These are phyloP conservation scores for Saturnispora halmiae DNA, from an alignment of 805 yeast species.

Conservation along the genomic window DNA sequence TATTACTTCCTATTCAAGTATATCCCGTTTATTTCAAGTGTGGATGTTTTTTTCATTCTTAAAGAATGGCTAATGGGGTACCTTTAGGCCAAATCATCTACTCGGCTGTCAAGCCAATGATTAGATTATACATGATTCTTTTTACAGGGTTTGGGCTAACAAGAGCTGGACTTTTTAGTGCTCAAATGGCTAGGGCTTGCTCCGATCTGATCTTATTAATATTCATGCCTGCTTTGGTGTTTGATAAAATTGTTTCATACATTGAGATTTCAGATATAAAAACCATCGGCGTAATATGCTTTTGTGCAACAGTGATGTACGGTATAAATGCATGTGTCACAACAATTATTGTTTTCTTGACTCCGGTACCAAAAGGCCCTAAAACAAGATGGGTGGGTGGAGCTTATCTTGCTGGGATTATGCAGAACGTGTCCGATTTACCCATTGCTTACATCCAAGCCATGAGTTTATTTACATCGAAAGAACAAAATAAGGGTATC, in stretches of 20 bases:
- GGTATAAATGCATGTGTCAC: slow-evolving; percentile 43
- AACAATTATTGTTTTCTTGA: slow-evolving; percentile 22
- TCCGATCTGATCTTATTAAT: slow-evolving; percentile 55
- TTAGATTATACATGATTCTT: slow-evolving; percentile 65
- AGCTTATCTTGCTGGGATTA: slow-evolving; percentile 55
- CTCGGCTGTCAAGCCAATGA: slow-evolving; percentile 64
- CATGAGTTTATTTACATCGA: slow-evolving; percentile 34
- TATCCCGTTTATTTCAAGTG: too few relatives aligned
- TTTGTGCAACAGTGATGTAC: slow-evolving; percentile 44
- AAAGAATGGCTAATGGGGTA: slow-evolving; percentile 9
- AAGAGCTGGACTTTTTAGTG: slow-evolving; percentile 46
- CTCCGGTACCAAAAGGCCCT: slow-evolving; percentile 42
- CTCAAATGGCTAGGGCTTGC: slow-evolving; percentile 52
- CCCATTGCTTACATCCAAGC: slow-evolving; percentile 74
- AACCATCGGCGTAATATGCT: slow-evolving; percentile 54
- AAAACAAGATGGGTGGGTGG: slow-evolving; percentile 58
- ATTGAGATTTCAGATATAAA: slow-evolving; percentile 58
- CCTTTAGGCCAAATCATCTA: slow-evolving; percentile 25
- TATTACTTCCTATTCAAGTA: too few relatives aligned
- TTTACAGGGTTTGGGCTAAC: slow-evolving; percentile 59
- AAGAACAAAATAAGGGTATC: slow-evolving; percentile 29
- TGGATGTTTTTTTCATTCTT: background rate
- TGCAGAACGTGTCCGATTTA: slow-evolving; percentile 67
- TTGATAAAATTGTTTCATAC: slow-evolving; percentile 53
- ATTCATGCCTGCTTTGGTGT: slow-evolving; percentile 58